Conservation (phyloP, 2,329 filamentous ascomycete species). For the Ophiostoma ips region DNA sequence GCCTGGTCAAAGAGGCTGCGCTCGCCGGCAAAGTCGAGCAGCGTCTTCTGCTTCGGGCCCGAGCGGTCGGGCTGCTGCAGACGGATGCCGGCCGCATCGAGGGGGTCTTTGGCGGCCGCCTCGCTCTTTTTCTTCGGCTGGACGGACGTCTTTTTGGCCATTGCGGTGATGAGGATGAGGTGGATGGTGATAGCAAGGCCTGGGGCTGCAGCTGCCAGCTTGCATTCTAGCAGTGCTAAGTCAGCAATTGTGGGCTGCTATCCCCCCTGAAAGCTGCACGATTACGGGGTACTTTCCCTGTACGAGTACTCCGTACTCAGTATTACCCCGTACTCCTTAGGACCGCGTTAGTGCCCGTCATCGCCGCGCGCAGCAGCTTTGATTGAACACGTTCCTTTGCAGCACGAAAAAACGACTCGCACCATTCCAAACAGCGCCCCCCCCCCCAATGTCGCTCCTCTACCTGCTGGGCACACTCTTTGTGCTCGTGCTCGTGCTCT, state of each 20-base stretch:
- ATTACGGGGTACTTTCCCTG: not conserved
- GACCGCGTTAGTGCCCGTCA: not conserved
- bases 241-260: conserved; percentile 1
- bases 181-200: not conserved
- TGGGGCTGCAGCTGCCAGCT: not conserved
- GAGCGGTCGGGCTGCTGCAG: conserved; percentile 57
- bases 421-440: not conserved
- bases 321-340: too few species aligned
- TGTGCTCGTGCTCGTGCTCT: conserved; percentile 32
- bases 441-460: conserved; percentile 3
- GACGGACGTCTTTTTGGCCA: conserved; percentile 3
- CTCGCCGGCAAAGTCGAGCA: conserved; percentile 60
- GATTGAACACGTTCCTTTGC: too few species aligned
- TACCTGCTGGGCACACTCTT: conserved; percentile 23
- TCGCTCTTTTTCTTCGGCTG: conserved; percentile 1
- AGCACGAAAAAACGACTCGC: too few species aligned
- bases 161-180: not conserved
- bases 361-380: too few species aligned
- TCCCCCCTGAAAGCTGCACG: not conserved
- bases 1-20: conserved; percentile 41
- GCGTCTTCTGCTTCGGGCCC: conserved; percentile 46
- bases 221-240: not conserved
- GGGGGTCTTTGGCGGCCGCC: conserved; percentile 35
- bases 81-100: conserved; percentile 37
- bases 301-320: conserved; percentile 1